Percentiles rank a stretch among this genome's conserved stretches.
Conservation (phyloP, 257 asterid genomes). For the Dorcoceras hygrometricum region DNA sequence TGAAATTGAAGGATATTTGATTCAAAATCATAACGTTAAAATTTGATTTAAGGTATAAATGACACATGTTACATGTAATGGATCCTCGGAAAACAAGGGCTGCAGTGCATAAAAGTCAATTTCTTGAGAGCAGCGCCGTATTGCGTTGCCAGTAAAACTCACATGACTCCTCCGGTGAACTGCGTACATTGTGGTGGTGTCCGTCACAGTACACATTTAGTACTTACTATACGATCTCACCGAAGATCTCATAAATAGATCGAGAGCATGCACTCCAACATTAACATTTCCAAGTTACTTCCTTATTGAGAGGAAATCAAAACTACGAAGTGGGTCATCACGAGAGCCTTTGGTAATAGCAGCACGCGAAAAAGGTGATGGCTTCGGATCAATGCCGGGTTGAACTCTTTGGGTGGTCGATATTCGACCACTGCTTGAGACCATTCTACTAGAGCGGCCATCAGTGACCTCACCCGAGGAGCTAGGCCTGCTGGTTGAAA, state of each 20-base stretch:
- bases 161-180: neutral
- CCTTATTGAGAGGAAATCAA: slow-evolving; percentile 20
- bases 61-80: neutral
- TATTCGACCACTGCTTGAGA: slow-evolving; percentile 11
- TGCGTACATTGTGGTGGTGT: neutral
- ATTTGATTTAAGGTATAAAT: neutral
- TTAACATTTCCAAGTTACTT: neutral
- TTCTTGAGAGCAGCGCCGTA: neutral
- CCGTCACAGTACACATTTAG: neutral
- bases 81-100: neutral
- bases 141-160: neutral
- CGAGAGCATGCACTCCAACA: neutral
- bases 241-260: neutral
- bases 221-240: neutral
- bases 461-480: neutral
- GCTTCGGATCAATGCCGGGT: slow-evolving; percentile 12
- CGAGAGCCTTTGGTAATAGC: neutral
- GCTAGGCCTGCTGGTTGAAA: slow-evolving; percentile 46
- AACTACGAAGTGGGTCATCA: slow-evolving; percentile 17
- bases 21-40: neutral
- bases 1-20: neutral
- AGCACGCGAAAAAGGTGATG: slow-evolving; percentile 3
- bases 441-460: neutral
- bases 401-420: neutral
- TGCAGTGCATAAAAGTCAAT: neutral